Conservation (phyloP, 2,329 filamentous ascomycete genomes). For the Claviceps citrina region DNA sequence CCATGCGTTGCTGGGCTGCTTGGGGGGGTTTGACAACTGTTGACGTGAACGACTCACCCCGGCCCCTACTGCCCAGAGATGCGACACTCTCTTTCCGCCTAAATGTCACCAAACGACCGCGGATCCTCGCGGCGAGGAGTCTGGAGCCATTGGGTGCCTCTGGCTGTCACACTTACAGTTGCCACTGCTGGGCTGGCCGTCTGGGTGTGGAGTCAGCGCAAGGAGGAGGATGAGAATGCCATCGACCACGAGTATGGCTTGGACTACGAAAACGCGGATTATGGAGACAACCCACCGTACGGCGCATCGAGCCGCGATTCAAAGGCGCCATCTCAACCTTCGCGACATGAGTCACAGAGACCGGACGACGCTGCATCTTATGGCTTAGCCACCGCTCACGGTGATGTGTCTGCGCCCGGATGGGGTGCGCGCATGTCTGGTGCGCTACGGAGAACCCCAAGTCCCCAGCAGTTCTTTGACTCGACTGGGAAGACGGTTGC, state of each 20-base stretch:
- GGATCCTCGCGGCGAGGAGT: constrained; percentile 43
- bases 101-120: constrained; percentile 44
- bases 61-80: constrained; percentile 16
- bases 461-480: constrained; percentile 78
- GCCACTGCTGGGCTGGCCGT: constrained; percentile 75
- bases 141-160: constrained; percentile 76
- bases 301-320: constrained; percentile 25
- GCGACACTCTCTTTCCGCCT: constrained; percentile 18
- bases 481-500: constrained; percentile 67
- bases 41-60: constrained; percentile 7
- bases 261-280: constrained; percentile 33
- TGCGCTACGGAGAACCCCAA: constrained; percentile 66
- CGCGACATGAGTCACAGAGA: constrained; percentile 12
- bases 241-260: constrained; percentile 34
- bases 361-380: constrained; percentile 25
- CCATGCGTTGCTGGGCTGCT: constrained; percentile 7
- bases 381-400: constrained; percentile 18
- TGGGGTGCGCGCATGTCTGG: constrained; percentile 68
- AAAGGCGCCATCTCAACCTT: constrained; percentile 19
- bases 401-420: constrained; percentile 28
- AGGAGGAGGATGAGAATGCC: constrained; percentile 56
- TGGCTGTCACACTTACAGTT: constrained; percentile 72
- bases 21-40: constrained; percentile 4
- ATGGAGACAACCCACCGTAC: constrained; percentile 37
- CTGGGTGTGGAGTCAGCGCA: constrained; percentile 88